Base-by-base conservation (phyloP, 2,329 filamentous ascomycete genomes). In the Aspergillus nomiae region DNA sequence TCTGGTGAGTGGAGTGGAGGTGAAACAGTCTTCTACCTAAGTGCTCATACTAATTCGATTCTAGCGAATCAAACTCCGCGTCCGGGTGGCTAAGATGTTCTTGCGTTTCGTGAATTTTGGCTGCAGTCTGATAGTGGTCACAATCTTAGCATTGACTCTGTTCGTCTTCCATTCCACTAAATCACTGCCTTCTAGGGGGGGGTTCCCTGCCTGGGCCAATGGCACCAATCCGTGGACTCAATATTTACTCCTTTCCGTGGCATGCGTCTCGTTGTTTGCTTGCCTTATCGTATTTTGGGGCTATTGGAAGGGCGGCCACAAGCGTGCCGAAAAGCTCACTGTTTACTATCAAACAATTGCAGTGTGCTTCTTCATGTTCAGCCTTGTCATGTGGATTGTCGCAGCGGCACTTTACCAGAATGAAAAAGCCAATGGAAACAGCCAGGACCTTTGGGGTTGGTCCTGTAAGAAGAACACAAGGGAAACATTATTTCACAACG, bases 391-490 rank as follows among this genome's bases (percentile, higher is more conserved):
- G 84, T 99, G 95, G 95, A 89, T 90, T 60, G 83, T 95, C 38
- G 93, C 92, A 36, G 94, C 94, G 45, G 92, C 89, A 63, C 81
- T 97, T 61, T 87, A 97, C 72, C 93, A 98, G 76, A 87, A 90
- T 71, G 88, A 88, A 62, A 91, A 90, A 76, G 86, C 88, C 72
- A 91, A 86, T 74, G 87, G 87, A 74, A 82, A 87, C 67, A 91
- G 91, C 73, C 88, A 97, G 78, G 95, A 99, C 78, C 87, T 99
- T 79, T 99, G 95, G 95, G 94, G 94, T 63, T 99, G 95, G 95
- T 88, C 92, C n/a, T 99, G 95, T 78, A 90, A 94, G 62, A 86
- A 96, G 73, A 98, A 97, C 78, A 88, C 89, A 68, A 89, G 94
- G 65, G 83, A 89, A 60, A 80, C 92, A 57, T 82, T 97, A 59